Evolutionary conservation across 2,329 filamentous ascomycete genomes (phyloP).

Genomic region (Magnaporthales sp.): DNA sequence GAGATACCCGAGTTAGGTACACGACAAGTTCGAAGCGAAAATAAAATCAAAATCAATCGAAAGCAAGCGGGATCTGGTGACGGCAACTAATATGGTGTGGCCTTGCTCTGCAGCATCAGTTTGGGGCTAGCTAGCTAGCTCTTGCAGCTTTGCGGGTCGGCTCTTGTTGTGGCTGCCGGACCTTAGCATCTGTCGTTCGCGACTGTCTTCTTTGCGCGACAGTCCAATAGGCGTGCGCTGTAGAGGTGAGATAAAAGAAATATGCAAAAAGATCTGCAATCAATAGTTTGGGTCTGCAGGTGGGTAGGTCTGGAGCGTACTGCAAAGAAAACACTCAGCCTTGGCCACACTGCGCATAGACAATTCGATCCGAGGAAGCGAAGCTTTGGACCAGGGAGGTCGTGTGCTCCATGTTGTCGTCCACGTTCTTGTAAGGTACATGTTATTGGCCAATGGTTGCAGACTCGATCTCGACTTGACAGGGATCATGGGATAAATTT

Average conservation of each 20-base stretch:
- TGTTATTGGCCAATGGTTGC: conserved; percentile 3
- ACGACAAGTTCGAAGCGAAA: not conserved
- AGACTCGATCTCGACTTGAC: not conserved
- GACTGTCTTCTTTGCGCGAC: not conserved
- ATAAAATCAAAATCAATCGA: not conserved
- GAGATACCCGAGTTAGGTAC: not conserved
- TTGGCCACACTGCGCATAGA: not conserved
- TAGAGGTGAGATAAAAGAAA: not conserved
- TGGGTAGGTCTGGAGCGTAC: not conserved
- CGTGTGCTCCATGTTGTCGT: not conserved
- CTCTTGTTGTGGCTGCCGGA: not conserved
- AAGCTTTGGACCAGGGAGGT: not conserved
- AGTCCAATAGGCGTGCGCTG: not conserved
- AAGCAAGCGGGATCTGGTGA: not conserved
- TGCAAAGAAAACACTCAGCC: not conserved
- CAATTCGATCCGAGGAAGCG: not conserved
- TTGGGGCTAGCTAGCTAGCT: not conserved
- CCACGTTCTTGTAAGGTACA: not conserved
- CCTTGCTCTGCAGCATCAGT: not conserved
- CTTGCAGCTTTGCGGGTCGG: not conserved
- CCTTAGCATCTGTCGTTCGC: not conserved
- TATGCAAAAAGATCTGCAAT: not conserved
- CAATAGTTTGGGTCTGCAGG: not conserved
- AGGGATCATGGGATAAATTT: not conserved
- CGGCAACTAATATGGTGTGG: not conserved